Conservation (phyloP, 257 asterid genomes). For the Capsicum rhomboideum region DNA sequence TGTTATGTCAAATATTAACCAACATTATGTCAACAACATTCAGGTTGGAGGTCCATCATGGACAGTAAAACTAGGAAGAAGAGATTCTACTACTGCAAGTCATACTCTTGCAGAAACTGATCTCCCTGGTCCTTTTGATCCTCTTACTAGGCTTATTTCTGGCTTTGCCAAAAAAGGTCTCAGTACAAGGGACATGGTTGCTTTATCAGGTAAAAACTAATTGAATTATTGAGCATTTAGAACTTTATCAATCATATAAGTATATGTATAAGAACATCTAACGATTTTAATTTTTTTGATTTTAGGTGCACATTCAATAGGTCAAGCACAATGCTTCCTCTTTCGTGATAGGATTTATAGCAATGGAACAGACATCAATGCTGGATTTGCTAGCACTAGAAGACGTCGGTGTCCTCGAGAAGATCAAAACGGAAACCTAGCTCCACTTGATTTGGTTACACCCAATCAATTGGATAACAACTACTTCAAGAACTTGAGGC, state of each 20-base stretch:
- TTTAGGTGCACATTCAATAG: background rate
- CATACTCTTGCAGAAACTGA: background rate
- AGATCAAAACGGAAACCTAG: slow-evolving; percentile 25
- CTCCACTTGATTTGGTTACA: slow-evolving; percentile 44
- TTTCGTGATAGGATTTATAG: slow-evolving; percentile 32
- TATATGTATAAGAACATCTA: background rate
- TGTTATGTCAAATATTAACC: background rate
- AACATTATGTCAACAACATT: background rate
- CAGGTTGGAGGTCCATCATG: slow-evolving; percentile 1
- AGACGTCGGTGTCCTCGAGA: slow-evolving; percentile 1
- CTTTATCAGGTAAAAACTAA: background rate
- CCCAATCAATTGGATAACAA: slow-evolving; percentile 40
- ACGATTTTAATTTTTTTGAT: background rate
- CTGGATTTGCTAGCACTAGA: slow-evolving; percentile 27
- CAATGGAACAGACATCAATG: slow-evolving; percentile 32
- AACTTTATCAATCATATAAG: background rate
- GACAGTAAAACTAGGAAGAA: background rate
- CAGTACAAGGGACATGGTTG: background rate
- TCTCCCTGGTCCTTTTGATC: background rate
- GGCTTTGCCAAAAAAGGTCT: background rate
- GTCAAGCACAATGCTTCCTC: slow-evolving; percentile 1
- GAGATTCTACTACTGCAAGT: background rate
- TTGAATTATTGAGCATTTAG: background rate
- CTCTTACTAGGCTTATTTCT: background rate
- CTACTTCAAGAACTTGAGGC: slow-evolving; percentile 23